These are phyloP conservation scores for Delonix regia DNA, from an alignment of 306 rosid genomes.

Conservation along the genomic window DNA sequence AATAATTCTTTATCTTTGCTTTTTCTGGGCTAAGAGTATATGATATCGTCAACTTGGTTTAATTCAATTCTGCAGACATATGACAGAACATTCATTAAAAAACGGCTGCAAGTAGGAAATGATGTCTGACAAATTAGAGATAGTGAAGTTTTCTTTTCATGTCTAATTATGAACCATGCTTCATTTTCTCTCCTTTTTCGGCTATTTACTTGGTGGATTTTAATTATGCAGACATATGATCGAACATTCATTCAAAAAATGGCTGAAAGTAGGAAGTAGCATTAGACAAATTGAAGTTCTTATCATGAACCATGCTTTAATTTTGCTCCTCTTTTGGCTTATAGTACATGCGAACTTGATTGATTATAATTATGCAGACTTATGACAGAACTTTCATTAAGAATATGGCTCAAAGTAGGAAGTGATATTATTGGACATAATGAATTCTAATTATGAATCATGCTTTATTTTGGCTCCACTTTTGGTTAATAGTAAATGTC, in stretches of 20 bases:
- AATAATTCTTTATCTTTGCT: too few species aligned
- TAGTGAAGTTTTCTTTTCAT: background rate
- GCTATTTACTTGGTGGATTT: constrained; percentile 2
- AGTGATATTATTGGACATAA: background rate
- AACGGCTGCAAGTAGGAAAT: too few species aligned
- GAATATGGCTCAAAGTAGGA: too few species aligned
- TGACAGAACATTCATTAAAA: too few species aligned
- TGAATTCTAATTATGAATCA: constrained; percentile 17
- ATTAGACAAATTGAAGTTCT: background rate
- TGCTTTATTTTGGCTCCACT: constrained; percentile 18
- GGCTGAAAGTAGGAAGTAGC: background rate
- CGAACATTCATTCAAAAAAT: background rate
- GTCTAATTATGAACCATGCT: constrained; percentile 27
- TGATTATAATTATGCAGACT: too few species aligned
- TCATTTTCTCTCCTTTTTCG: background rate
- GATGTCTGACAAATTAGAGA: background rate
- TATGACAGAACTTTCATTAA: too few species aligned
- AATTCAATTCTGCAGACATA: too few species aligned
- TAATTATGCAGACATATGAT: background rate
- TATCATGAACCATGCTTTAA: background rate
- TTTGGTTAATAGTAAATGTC: constrained; percentile 9
- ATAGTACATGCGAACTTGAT: background rate
- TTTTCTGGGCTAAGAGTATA: too few species aligned
- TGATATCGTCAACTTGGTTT: too few species aligned
- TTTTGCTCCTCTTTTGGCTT: too few species aligned